Conservation (phyloP, 257 asterid genomes). For the Coffea eugenioides region DNA sequence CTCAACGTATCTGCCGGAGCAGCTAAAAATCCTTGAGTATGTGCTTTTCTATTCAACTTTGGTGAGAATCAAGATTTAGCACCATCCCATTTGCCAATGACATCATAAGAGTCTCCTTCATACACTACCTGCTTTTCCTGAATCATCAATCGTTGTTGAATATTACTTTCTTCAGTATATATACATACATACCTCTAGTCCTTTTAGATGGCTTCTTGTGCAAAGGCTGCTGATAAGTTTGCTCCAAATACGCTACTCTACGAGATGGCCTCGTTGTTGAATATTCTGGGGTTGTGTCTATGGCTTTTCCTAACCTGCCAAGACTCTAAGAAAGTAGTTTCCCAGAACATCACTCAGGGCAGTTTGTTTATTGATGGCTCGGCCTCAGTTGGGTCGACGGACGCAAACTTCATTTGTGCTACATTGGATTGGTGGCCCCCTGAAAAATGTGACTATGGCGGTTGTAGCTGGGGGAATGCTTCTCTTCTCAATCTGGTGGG, state of each 20-base stretch:
- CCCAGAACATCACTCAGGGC: conserved; percentile 37
- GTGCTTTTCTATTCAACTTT: not conserved
- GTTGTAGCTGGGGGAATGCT: conserved; percentile 80
- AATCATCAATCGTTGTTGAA: not conserved
- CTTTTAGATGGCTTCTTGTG: conserved; percentile 9
- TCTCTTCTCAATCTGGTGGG: conserved; percentile 75
- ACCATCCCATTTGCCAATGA: not conserved
- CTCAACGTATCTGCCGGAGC: not conserved
- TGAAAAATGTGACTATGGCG: conserved; percentile 74
- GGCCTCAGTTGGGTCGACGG: conserved; percentile 42
- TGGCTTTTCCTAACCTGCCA: conserved; percentile 52
- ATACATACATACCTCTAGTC: not conserved
- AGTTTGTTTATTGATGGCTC: conserved; percentile 53
- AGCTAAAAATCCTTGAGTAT: not conserved
- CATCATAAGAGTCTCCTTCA: not conserved
- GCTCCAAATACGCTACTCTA: not conserved
- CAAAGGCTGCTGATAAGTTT: not conserved
- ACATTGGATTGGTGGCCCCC: conserved; percentile 98
- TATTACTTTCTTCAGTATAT: not conserved
- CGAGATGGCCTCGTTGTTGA: conserved; percentile 41
- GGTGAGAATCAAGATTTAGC: not conserved
- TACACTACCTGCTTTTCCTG: not conserved
- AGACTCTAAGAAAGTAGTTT: conserved; percentile 31
- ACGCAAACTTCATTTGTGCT: conserved; percentile 67
- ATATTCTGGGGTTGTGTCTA: conserved; percentile 40